Percentiles rank a stretch among this genome's conserved stretches.
phyloP scores from a whole-genome alignment of 768 basidiomycete species.

The Tulasnella sp. region DNA sequence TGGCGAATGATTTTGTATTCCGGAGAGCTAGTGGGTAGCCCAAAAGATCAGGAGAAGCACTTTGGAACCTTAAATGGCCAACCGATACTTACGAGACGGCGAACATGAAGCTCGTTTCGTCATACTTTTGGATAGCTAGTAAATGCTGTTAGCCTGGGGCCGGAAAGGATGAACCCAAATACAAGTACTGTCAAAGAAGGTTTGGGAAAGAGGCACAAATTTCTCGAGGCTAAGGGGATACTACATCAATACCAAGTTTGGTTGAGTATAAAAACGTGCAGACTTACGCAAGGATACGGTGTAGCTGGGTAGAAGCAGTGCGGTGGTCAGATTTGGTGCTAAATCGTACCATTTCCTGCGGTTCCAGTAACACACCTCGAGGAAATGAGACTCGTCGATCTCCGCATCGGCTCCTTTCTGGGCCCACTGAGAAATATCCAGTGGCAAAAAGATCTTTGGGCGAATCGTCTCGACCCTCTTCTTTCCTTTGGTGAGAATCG shows the following conservation, averaged over 20 bases:
- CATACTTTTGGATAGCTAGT: conserved; percentile 20
- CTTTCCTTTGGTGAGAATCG: no score
- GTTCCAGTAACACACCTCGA: conserved; percentile 9
- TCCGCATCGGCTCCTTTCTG: not conserved
- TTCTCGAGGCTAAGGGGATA: conserved; percentile 6
- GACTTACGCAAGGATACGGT: conserved; percentile 5
- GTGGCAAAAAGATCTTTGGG: not conserved
- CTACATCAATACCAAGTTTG: not conserved
- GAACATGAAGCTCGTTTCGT: conserved; percentile 19
- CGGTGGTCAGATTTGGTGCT: no score
- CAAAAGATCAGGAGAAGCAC: not conserved
- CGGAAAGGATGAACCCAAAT: no score
- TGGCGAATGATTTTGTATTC: conserved; percentile 21
- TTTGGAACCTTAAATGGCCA: not conserved
- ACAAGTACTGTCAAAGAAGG: conserved; percentile 9
- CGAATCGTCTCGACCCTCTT: not conserved
- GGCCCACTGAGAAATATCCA: not conserved
- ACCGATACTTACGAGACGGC: conserved; percentile 19
- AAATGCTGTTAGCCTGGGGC: no score
- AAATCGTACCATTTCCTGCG: no score
- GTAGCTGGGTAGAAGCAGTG: conserved; percentile 8
- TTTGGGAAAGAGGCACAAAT: conserved; percentile 3
- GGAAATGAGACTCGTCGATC: conserved; percentile 13
- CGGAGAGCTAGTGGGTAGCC: no score
- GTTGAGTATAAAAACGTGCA: not conserved